phyloP scores from a whole-genome alignment of 2,329 filamentous ascomycete species.

The Pseudopyricularia javanii region DNA sequence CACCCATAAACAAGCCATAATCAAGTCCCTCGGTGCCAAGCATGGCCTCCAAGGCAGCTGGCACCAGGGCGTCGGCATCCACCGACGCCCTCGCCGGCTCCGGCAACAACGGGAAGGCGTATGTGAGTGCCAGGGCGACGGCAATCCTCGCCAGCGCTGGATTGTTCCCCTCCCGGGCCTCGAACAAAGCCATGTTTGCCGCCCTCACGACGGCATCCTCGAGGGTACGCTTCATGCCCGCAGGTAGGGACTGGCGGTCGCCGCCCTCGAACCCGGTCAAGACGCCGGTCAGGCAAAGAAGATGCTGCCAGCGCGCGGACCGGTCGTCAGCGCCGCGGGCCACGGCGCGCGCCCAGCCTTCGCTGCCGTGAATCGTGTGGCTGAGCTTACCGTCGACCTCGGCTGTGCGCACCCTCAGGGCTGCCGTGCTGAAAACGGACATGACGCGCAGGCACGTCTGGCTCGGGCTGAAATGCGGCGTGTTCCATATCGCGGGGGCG shows the following conservation, averaged over 20 bases:
- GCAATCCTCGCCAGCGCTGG: slow-evolving; percentile 27
- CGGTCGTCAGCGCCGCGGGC: slow-evolving; percentile 44
- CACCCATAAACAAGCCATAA: neutral
- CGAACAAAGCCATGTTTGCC: slow-evolving; percentile 58
- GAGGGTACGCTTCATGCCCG: slow-evolving; percentile 51
- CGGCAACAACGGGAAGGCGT: slow-evolving; percentile 61
- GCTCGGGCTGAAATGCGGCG: slow-evolving; percentile 25
- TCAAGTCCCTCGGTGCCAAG: neutral
- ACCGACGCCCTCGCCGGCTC: neutral
- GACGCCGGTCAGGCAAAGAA: slow-evolving; percentile 68
- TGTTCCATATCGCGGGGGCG: slow-evolving; percentile 57
- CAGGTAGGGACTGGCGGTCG: slow-evolving; percentile 50
- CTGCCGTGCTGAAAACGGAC: slow-evolving; percentile 60
- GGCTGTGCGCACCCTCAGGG: slow-evolving; percentile 37
- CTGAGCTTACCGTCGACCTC: slow-evolving; percentile 21
- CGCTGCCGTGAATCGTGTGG: slow-evolving; percentile 24
- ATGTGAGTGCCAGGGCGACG: slow-evolving; percentile 62
- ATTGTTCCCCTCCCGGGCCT: neutral
- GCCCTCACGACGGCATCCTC: slow-evolving; percentile 65
- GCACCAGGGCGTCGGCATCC: slow-evolving; percentile 20
- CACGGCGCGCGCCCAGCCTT: slow-evolving; percentile 44
- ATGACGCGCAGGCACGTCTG: slow-evolving; percentile 53
- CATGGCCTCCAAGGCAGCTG: slow-evolving; percentile 34
- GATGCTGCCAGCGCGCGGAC: slow-evolving; percentile 66
- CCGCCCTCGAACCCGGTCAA: slow-evolving; percentile 63